These are phyloP conservation scores for Trichophyton schoenleinii DNA, from an alignment of 2,329 filamentous ascomycete species.

Conservation along the genomic window DNA sequence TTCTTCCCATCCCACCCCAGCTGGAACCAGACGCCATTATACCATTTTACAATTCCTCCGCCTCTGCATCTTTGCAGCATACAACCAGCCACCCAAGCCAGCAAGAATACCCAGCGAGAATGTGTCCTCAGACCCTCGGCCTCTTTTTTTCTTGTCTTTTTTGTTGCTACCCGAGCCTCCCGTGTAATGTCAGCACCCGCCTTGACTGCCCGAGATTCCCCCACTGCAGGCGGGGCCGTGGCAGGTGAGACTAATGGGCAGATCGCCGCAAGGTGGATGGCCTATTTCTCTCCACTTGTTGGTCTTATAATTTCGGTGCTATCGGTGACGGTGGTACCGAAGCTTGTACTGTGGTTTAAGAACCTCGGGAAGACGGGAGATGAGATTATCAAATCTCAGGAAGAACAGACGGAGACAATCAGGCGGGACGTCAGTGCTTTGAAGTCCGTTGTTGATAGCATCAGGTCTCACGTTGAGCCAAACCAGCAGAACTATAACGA, in stretches of 20 bases:
- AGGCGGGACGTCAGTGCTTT: background rate
- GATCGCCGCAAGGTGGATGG: background rate
- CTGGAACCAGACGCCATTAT: too few relatives aligned
- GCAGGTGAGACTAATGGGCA: background rate
- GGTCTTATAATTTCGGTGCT: background rate
- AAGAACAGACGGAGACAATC: background rate
- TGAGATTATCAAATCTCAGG: background rate
- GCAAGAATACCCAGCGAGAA: background rate
- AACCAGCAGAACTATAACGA: background rate
- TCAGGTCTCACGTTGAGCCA: background rate
- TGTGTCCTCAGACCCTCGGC: background rate
- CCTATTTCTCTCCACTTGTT: background rate
- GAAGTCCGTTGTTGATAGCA: background rate
- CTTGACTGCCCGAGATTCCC: background rate
- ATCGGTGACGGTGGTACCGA: background rate
- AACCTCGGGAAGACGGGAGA: background rate
- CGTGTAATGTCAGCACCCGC: background rate
- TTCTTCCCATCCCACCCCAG: background rate
- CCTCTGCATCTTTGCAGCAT: too few relatives aligned
- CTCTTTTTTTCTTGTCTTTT: background rate
- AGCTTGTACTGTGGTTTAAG: background rate
- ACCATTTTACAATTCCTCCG: too few relatives aligned
- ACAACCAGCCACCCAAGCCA: background rate
- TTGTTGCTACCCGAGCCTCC: background rate
- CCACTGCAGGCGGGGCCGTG: background rate